Percentiles rank a stretch among this genome's conserved stretches.
Evolutionary conservation across 768 basidiomycete species (phyloP).

Genomic region (Podaxis sp.): DNA sequence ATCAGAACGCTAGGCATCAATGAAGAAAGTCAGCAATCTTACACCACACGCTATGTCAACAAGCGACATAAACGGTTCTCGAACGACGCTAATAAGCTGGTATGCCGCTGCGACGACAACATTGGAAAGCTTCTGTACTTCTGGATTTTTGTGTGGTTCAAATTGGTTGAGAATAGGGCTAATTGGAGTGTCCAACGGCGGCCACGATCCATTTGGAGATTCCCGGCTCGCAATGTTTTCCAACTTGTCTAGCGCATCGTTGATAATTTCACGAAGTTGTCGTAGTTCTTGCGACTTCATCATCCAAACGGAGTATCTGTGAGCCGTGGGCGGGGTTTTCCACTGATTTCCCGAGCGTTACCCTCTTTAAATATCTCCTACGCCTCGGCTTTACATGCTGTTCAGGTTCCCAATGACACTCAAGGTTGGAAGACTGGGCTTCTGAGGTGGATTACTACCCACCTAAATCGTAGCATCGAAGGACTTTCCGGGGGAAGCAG

Average conservation of each 20-base stretch:
- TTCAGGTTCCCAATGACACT: too few species aligned
- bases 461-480: too few species aligned
- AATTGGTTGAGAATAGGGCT: neutral
- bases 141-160: conserved; percentile 3
- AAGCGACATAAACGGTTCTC: conserved; percentile 9
- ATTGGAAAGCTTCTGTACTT: conserved; percentile 8
- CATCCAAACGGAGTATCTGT: neutral
- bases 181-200: conserved; percentile 3
- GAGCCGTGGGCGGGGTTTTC: neutral
- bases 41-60: conserved; percentile 9
- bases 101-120: conserved; percentile 12
- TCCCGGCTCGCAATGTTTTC: neutral
- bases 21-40: neutral
- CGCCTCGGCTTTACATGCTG: too few species aligned
- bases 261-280: conserved; percentile 3
- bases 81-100: conserved; percentile 9
- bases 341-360: too few species aligned
- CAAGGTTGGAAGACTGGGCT: too few species aligned
- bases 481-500: too few species aligned
- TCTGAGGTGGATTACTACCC: too few species aligned
- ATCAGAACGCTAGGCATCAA: neutral
- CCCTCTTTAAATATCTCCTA: too few species aligned
- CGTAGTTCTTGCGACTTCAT: conserved; percentile 1
- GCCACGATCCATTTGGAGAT: conserved; percentile 9
- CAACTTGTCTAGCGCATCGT: neutral